A percentile compares a stretch with the other conserved stretches of the same genome.
Conservation (phyloP, 352 stramenopile species). For the Saprolegnia parasitica region DNA sequence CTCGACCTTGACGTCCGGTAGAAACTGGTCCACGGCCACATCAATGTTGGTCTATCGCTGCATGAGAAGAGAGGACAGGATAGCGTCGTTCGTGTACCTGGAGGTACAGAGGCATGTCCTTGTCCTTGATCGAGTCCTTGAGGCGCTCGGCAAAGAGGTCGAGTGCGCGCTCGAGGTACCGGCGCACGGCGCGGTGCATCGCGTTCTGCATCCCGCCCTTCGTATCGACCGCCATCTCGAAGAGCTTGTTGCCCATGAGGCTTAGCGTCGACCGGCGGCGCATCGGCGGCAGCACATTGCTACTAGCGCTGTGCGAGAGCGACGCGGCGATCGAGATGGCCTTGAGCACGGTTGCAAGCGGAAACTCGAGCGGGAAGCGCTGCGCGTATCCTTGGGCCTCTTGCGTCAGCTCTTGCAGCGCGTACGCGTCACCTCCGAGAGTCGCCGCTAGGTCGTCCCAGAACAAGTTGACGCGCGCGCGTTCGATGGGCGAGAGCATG, state of each 20-base stretch:
- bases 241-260: slow-evolving; percentile 72
- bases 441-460: slow-evolving; percentile 19
- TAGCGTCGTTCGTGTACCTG: slow-evolving; percentile 36
- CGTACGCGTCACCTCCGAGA: not conserved
- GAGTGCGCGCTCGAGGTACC: slow-evolving; percentile 70
- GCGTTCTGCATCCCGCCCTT: slow-evolving; percentile 76
- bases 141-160: slow-evolving; percentile 70
- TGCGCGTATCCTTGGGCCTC: slow-evolving; percentile 47
- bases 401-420: not conserved
- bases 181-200: slow-evolving; percentile 72
- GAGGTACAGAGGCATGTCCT: slow-evolving; percentile 77
- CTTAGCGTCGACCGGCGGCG: slow-evolving; percentile 46
- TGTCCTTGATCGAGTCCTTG: slow-evolving; percentile 74
- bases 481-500: slow-evolving; percentile 14
- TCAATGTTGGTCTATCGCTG: slow-evolving; percentile 65
- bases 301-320: not conserved
- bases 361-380: slow-evolving; percentile 76
- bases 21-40: slow-evolving; percentile 78
- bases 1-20: slow-evolving; percentile 85
- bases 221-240: slow-evolving; percentile 78
- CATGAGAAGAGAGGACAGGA: slow-evolving; percentile 5
- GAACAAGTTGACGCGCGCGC: slow-evolving; percentile 18
- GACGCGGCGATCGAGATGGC: slow-evolving; percentile 47
- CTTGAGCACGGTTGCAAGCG: slow-evolving; percentile 56
- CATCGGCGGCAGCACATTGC: slow-evolving; percentile 25